phyloP scores from a whole-genome alignment of 805 yeast genomes.

The Ogataea angusta region DNA sequence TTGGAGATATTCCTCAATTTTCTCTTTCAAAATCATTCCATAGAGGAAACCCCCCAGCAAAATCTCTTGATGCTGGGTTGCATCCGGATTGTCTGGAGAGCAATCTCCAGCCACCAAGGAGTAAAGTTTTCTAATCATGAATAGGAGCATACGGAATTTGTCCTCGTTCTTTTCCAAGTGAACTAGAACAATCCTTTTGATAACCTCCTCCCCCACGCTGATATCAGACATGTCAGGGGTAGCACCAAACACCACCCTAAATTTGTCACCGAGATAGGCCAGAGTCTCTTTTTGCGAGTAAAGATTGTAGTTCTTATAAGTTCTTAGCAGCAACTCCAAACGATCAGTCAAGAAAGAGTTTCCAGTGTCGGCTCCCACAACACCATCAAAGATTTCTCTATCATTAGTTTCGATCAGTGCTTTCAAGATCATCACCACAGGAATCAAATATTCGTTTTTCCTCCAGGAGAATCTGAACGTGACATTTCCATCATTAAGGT shows the following conservation, averaged over 20 bases:
- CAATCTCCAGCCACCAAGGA: constrained; percentile 96
- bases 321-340: constrained; percentile 85
- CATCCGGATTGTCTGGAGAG: constrained; percentile 97
- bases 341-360: constrained; percentile 98
- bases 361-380: constrained; percentile 80
- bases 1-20: constrained; percentile 87
- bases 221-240: constrained; percentile 84
- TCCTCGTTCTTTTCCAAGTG: constrained; percentile 73
- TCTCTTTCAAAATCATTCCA: constrained; percentile 95
- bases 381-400: constrained; percentile 93
- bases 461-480: constrained; percentile 97
- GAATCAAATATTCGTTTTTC: constrained; percentile 91
- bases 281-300: constrained; percentile 84
- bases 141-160: constrained; percentile 81
- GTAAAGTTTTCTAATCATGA: constrained; percentile 94
- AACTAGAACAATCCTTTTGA: constrained; percentile 81
- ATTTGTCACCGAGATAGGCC: constrained; percentile 92
- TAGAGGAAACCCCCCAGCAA: constrained; percentile 92
- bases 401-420: constrained; percentile 90
- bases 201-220: constrained; percentile 85
- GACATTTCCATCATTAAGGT: constrained; percentile 91
- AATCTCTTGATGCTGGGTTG: constrained; percentile 97
- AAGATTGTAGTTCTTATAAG: constrained; percentile 77
- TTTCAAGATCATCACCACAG: constrained; percentile 87
- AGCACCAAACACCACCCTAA: constrained; percentile 88